Evolutionary conservation across 2,329 filamentous ascomycete species (phyloP), one percentile per base, ranked within the genome.

Genomic region (Alternaria triticimaculans): DNA sequence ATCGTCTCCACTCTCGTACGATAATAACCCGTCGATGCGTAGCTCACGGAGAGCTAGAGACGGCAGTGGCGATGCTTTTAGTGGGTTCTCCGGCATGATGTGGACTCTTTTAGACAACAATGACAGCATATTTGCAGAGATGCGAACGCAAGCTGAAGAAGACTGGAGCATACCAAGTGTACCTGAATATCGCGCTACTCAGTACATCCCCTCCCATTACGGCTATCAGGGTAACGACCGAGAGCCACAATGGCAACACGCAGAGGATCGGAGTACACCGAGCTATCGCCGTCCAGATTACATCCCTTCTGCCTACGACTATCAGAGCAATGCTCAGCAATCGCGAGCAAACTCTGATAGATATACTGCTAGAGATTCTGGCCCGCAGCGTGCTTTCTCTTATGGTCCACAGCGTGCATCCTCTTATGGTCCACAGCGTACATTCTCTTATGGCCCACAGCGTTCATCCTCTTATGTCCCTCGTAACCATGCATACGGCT

Each of bases 191-290:
- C 20, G 28, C 9, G 49, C 49, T 41, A 30, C 49, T 37, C 28
- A 41, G 6, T 25, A 53, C 20, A 25, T 53, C 5, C 30, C 20
- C n/a, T 41, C 20, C 11, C 15, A 30, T 21, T 41, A 37, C 20
- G 2, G 12, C 49, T 41, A 25, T 3, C 30, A 10, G 7, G 2
- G n/a, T 0, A 41, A 41, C 0, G 20, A 0, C 3, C 6, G 3
- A 7, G 30, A 12, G 12, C 20, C 18, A 1, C 54, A 41, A 18
- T 18, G 21, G 28, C 49, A 37, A 33, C 49, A 25, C 26, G 28
- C 21, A 3, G 15, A 23, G 18, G 18, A 51, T 37, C 3, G 7
- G 49, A 51, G 18, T 33, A 14, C 5, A 1, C 49, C 18, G 28
- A 14, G 14, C 33, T 28, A 6, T 37, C 20, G 28, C 20, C 28